phyloP scores from a whole-genome alignment of 106 monocot genomes.

The Dioscorea zingiberensis region DNA sequence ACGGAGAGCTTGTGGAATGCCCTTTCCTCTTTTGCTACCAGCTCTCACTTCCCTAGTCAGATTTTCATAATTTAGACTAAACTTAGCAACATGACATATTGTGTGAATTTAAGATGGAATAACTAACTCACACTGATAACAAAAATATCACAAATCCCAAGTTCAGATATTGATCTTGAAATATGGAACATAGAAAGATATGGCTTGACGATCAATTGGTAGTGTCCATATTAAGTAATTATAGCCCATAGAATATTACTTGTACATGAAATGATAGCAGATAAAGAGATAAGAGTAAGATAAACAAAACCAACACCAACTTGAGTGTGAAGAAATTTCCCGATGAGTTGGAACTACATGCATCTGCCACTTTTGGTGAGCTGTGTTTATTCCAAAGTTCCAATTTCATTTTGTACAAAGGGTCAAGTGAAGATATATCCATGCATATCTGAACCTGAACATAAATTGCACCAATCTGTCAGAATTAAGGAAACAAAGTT shows the following conservation, averaged over 20 bases:
- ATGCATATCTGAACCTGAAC: constrained; percentile 67
- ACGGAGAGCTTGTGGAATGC: constrained; percentile 73
- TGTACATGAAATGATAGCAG: too few species aligned
- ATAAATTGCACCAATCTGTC: neutral
- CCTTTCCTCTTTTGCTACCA: constrained; percentile 48
- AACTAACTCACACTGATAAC: too few species aligned
- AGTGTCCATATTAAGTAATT: too few species aligned
- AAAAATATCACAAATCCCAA: neutral
- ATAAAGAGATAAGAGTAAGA: neutral
- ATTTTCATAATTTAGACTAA: neutral
- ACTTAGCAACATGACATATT: too few species aligned
- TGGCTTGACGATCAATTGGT: too few species aligned
- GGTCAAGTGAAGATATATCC: constrained; percentile 52
- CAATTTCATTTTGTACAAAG: constrained; percentile 36
- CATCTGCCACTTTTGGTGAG: constrained; percentile 12
- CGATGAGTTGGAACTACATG: constrained; percentile 11
- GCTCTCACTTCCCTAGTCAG: constrained; percentile 58
- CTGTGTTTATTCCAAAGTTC: constrained; percentile 46
- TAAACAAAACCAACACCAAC: constrained; percentile 22
- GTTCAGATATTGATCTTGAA: neutral
- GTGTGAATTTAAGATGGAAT: too few species aligned
- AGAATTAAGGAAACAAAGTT: too few species aligned
- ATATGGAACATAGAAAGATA: neutral
- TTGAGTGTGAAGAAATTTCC: constrained; percentile 52
- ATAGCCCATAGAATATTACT: too few species aligned